These are phyloP conservation scores for Chlamydomonas sphaeroides DNA, from an alignment of 139 green algal genomes.

Conservation along the genomic window DNA sequence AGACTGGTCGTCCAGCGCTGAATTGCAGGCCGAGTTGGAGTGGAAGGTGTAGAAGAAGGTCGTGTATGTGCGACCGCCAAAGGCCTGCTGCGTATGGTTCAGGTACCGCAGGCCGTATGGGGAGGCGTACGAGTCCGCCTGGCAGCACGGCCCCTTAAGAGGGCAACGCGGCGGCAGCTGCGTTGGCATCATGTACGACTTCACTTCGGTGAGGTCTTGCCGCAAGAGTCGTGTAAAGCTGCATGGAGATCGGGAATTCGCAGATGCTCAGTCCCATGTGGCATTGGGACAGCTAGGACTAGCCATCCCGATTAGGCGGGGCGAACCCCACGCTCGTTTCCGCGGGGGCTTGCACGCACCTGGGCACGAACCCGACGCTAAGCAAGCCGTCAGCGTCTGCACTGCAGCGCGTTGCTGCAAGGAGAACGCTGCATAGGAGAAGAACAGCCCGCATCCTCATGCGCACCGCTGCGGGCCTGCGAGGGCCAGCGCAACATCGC, in stretches of 20 bases:
- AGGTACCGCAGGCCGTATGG: constrained; percentile 38
- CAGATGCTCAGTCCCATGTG: too few relatives aligned
- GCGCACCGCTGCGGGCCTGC: not conserved
- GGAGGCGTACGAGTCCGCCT: constrained; percentile 48
- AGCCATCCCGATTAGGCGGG: too few relatives aligned
- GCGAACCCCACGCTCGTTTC: too few relatives aligned
- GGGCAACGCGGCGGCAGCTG: constrained; percentile 3
- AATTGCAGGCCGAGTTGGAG: constrained; percentile 11
- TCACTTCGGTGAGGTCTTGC: not conserved
- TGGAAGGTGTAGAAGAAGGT: constrained; percentile 51
- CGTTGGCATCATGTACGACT: constrained; percentile 26
- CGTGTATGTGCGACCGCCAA: constrained; percentile 41
- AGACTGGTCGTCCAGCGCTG: not conserved
- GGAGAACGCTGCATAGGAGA: constrained; percentile 5
- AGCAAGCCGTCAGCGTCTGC: too few relatives aligned
- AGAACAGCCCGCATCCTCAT: constrained; percentile 3
- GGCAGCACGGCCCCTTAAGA: constrained; percentile 38
- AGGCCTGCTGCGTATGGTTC: constrained; percentile 25
- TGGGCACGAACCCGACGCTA: constrained; percentile 8
- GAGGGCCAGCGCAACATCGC: too few relatives aligned
- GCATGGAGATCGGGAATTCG: not conserved
- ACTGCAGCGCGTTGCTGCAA: constrained; percentile 6
- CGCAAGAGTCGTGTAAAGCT: constrained; percentile 34
- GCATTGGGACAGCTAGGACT: too few relatives aligned
- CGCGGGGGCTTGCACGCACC: not conserved